phyloP scores from a whole-genome alignment of 176 grass and related monocot genomes.

The Musa troglodytarum region DNA sequence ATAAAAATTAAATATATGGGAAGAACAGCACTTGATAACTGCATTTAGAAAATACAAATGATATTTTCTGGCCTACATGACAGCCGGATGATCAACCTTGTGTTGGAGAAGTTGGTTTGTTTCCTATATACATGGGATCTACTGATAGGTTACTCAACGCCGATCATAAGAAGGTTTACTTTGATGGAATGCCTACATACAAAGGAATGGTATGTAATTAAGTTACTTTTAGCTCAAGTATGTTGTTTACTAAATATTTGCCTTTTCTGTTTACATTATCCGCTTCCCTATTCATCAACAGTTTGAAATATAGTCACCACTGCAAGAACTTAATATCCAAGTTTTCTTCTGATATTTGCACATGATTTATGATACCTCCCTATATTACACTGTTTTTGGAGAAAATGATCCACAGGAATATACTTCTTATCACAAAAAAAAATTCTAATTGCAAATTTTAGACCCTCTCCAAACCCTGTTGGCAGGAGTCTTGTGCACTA shows the following conservation, averaged over 20 bases:
- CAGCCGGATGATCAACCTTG: slow-evolving; percentile 85
- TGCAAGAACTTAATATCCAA: too few species aligned
- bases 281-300: too few species aligned
- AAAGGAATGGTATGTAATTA: slow-evolving; percentile 56
- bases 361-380: too few species aligned
- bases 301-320: too few species aligned
- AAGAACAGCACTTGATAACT: neutral
- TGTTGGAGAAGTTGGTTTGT: slow-evolving; percentile 80
- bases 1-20: neutral
- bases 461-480: too few species aligned
- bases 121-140: slow-evolving; percentile 74
- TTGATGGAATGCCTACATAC: slow-evolving; percentile 88
- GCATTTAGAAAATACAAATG: slow-evolving; percentile 2
- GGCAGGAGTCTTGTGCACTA: too few species aligned
- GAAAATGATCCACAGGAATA: too few species aligned
- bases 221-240: neutral
- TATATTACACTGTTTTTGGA: too few species aligned
- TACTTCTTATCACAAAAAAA: too few species aligned
- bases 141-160: slow-evolving; percentile 62
- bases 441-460: too few species aligned
- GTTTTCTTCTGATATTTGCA: too few species aligned
- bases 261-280: neutral
- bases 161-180: slow-evolving; percentile 89
- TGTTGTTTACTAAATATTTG: neutral
- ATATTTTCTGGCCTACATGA: slow-evolving; percentile 19